Percentiles rank a stretch among this genome's conserved stretches.
phyloP scores from a whole-genome alignment of 2,329 filamentous ascomycete genomes.

The Trichophyton verrucosum region DNA sequence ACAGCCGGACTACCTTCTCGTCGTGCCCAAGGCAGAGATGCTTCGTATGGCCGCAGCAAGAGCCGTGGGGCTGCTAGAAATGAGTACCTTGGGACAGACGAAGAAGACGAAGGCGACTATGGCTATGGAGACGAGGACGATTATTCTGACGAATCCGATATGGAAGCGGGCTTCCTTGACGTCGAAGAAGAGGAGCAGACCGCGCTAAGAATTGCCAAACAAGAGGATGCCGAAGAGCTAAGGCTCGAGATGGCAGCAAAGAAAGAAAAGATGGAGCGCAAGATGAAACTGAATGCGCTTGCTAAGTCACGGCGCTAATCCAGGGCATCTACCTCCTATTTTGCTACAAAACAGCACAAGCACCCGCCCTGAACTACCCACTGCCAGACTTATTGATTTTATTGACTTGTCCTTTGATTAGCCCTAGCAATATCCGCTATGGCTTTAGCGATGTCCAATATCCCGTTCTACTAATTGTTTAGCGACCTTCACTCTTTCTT shows the following conservation, averaged over 20 bases:
- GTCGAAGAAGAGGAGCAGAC: slow-evolving; percentile 34
- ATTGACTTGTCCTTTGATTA: not conserved
- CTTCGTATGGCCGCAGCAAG: slow-evolving; percentile 12
- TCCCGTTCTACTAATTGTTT: not conserved
- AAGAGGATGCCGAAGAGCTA: slow-evolving; percentile 37
- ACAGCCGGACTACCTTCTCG: slow-evolving; percentile 28
- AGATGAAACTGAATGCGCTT: slow-evolving; percentile 29
- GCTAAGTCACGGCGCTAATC: slow-evolving; percentile 23
- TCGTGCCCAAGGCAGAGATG: slow-evolving; percentile 18
- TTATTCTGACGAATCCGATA: slow-evolving; percentile 37
- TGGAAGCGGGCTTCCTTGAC: slow-evolving; percentile 39
- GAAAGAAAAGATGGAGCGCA: slow-evolving; percentile 35
- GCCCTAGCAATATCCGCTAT: slow-evolving; percentile 1
- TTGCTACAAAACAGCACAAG: not conserved
- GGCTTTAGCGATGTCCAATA: slow-evolving; percentile 1
- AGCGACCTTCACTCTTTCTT: not conserved
- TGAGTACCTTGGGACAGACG: slow-evolving; percentile 37
- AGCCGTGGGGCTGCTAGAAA: slow-evolving; percentile 22
- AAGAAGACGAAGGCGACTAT: slow-evolving; percentile 36
- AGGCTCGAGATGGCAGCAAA: slow-evolving; percentile 34
- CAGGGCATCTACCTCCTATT: not conserved
- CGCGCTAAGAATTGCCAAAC: slow-evolving; percentile 30
- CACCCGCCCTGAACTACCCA: no score
- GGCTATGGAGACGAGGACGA: slow-evolving; percentile 26
- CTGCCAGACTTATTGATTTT: not conserved